Conservation (phyloP, 2,329 filamentous ascomycete genomes). For the Tolypocladium ophioglossoides region DNA sequence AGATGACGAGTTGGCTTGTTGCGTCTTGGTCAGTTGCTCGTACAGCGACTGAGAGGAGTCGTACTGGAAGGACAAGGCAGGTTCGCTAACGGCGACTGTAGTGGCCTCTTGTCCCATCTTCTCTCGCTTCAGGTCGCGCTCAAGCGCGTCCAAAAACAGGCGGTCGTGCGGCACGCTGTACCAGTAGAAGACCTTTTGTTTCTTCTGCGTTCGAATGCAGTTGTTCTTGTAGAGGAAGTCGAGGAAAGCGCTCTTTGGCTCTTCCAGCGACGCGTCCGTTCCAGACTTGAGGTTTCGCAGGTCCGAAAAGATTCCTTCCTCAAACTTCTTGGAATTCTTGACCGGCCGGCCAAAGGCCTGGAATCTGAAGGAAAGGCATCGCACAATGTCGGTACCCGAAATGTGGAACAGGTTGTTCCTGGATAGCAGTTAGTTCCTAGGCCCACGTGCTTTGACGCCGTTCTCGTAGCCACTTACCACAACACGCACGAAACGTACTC, state of each 20-base stretch:
- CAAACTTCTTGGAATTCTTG: constrained; percentile 99
- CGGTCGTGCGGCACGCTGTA: constrained; percentile 98
- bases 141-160: constrained; percentile 91
- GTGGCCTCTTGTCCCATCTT: constrained; percentile 99
- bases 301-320: constrained; percentile 98
- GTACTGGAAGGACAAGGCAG: constrained; percentile 95
- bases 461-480: constrained; percentile 41
- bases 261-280: constrained; percentile 94
- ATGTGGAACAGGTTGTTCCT: constrained; percentile 96
- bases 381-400: constrained; percentile 95
- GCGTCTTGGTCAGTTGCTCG: constrained; percentile 97
- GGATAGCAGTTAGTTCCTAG: background rate
- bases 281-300: constrained; percentile 96
- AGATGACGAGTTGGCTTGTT: constrained; percentile 96
- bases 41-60: constrained; percentile 98
- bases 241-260: constrained; percentile 96
- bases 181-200: constrained; percentile 99
- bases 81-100: constrained; percentile 92
- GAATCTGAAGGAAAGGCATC: constrained; percentile 95
- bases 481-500: constrained; percentile 98
- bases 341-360: constrained; percentile 97
- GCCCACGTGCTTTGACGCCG: background rate
- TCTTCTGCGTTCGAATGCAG: constrained; percentile 99
- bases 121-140: constrained; percentile 95
- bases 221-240: constrained; percentile 99